phyloP scores from a whole-genome alignment of 2,329 filamentous ascomycete species.

The Fusarium nurragi region DNA sequence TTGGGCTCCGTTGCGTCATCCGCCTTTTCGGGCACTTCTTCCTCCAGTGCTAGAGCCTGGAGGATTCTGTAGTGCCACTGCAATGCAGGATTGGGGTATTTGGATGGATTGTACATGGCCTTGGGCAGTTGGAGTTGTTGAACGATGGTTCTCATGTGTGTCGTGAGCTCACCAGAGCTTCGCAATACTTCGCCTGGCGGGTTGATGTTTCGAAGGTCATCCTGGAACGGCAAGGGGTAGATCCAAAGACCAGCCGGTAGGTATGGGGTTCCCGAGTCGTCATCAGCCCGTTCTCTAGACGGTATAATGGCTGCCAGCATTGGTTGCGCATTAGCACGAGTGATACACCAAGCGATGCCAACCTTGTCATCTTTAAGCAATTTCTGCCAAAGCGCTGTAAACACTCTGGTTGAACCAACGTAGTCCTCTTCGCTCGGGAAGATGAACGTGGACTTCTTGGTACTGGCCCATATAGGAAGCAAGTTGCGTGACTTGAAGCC shows the following conservation, averaged over 20 bases:
- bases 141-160: conserved; percentile 83
- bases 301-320: conserved; percentile 84
- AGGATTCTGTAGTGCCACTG: conserved; percentile 98
- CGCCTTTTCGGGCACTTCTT: conserved; percentile 80
- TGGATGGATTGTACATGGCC: conserved; percentile 81
- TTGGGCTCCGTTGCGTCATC: conserved; percentile 85
- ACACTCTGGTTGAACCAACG: conserved; percentile 91
- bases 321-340: conserved; percentile 82
- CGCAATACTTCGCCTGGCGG: conserved; percentile 62
- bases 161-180: conserved; percentile 76
- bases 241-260: conserved; percentile 90
- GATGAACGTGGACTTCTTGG: conserved; percentile 89
- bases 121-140: conserved; percentile 90
- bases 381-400: conserved; percentile 90
- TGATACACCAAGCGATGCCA: conserved; percentile 88
- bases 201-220: conserved; percentile 83
- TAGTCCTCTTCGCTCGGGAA: conserved; percentile 93
- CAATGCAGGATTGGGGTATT: conserved; percentile 89
- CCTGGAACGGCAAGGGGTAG: conserved; percentile 85
- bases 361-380: conserved; percentile 82
- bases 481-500: conserved; percentile 87
- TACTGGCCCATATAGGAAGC: conserved; percentile 84
- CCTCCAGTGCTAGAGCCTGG: conserved; percentile 89
- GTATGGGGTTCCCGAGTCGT: conserved; percentile 71
- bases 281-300: conserved; percentile 72